Base-by-base conservation (phyloP, 2,329 filamentous ascomycete species). In the Hymenoscyphus salicellus region DNA sequence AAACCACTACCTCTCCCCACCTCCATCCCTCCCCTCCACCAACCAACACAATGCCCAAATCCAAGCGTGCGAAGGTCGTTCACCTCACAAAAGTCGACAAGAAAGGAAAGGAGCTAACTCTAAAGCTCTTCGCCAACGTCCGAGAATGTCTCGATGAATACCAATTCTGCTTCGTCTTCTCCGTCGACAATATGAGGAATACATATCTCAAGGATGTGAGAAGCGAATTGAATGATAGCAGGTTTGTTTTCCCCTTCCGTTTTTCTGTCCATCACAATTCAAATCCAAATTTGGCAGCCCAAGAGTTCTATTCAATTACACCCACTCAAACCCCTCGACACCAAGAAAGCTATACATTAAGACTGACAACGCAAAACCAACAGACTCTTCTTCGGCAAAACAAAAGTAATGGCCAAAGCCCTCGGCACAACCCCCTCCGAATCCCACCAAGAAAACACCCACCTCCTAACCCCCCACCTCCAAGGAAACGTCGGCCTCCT, bases 361-460 rank as follows among this genome's bases (percentile, higher is more conserved):
- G 11, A 14, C 46, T 52, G 43, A 36, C 28, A n/a, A 28, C 46
- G 36, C 3, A 52, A 49, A 17, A 28, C 7, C n/a, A 43, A 2
- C 16, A 95, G 93, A 73, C 83, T 99, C 77, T 98, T 98, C 87
- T 98, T 97, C 80, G 95, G 94, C 81, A 99, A 98, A 83, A 98
- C 94, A 66, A 98, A 98, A 81, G 93, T 99, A 78, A 98, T 98
- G 93, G 89, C 91, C 73, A 94, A 95, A 80, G 93, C 95, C 64
- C 89, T 99, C 30, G 95, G 95, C 75, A 85, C 86, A 69, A 88
- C 83, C 62, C 84, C 88, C 71, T 89, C 91, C 75, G 90, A 92
- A 74, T 92, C 93, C 79, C 86, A 91, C 79, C 90, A 92, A 71
- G 86, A 91, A 55, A 91, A 92, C 76, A 86, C 95, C 73, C 83